Evolutionary conservation across 2,329 filamentous ascomycete species (phyloP), one percentile per base, ranked within the genome.

Genomic region (Venturia aucupariae): DNA sequence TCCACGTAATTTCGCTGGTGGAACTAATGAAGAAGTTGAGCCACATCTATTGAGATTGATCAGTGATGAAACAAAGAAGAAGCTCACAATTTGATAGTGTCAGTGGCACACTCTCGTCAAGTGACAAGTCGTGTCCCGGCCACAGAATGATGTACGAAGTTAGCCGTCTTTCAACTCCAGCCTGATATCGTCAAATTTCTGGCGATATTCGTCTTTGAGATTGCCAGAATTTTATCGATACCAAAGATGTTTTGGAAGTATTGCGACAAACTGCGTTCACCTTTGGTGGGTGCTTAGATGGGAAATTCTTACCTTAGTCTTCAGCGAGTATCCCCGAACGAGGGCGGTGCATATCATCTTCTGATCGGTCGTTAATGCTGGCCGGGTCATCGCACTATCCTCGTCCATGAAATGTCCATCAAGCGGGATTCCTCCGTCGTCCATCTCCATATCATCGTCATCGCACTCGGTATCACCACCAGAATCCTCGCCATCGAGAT

Each of bases 1-100:
- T 71, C 71, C 71, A 73, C 30, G 69, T 67, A 44, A 73, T 73
- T 35, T 72, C 71, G 24, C 70, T 67, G 32, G 72, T 70, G 13
- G 32, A 60, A 19, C 65, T 30, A 32, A 68, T 41, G 15, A 61
- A 66, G 57, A 69, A 68, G 44, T 60, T 63, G 44, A 68, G 55
- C 62, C 65, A 69, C 54, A 65, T 65, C 61, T 48, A 24, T 22
- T 48, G 44, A 22, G n/a, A n/a, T 24, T 24, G 44, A 11, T 48
- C 44, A 48, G 44, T 48, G 19, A 44, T n/a, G n/a, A n/a, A n/a
- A n/a, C n/a, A n/a, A n/a, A n/a, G n/a, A n/a, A n/a, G n/a, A n/a
- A n/a, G n/a, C n/a, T n/a, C n/a, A n/a, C n/a, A n/a, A n/a, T n/a
- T n/a, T n/a, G n/a, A n/a, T n/a, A n/a, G n/a, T n/a, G n/a, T n/a